These are phyloP conservation scores for Acer campestre DNA, from an alignment of 345 rosid genomes.

Conservation along the genomic window DNA sequence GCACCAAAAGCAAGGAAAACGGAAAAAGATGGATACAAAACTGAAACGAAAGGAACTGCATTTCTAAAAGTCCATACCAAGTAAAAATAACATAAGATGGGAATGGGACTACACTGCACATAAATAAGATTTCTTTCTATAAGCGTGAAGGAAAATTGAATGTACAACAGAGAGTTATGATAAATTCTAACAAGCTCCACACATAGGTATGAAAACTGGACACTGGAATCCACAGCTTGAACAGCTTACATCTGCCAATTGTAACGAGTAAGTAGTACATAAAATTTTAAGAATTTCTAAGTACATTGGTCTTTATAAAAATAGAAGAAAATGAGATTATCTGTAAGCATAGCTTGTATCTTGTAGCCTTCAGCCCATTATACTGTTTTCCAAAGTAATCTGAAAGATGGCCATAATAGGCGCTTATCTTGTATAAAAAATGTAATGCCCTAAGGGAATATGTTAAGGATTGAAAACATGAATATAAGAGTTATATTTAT, in stretches of 20 bases:
- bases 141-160: neutral
- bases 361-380: neutral
- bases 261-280: neutral
- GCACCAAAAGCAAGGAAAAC: neutral
- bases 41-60: neutral
- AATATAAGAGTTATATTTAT: neutral
- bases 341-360: neutral
- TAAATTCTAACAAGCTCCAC: no score
- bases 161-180: neutral
- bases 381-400: neutral
- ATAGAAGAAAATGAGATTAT: neutral
- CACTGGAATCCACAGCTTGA: no score
- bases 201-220: no score
- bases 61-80: neutral
- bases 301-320: neutral
- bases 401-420: neutral
- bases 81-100: neutral
- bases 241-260: no score
- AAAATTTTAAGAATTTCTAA: neutral
- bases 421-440: neutral
- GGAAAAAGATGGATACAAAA: neutral
- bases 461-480: neutral
- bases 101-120: neutral
- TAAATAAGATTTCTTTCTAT: neutral
- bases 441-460: neutral